Evolutionary conservation across 768 basidiomycete species (phyloP).

Genomic region (Kwoniella europaea): DNA sequence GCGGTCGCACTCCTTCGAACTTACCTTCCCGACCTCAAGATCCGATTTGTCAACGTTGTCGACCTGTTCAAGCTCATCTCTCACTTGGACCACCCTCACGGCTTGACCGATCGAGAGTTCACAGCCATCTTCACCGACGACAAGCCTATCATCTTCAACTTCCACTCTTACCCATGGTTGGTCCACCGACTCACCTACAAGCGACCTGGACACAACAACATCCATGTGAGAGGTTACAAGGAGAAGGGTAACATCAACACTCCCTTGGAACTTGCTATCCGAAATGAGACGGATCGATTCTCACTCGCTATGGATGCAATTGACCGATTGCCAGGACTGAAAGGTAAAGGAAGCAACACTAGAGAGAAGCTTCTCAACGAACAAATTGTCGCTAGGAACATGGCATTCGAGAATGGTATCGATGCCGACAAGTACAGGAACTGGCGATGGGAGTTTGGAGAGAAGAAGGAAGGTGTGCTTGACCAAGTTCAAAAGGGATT

Average conservation of each 20-base stretch:
- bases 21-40: constrained; percentile 63
- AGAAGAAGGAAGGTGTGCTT: constrained; percentile 25
- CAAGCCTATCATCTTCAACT: constrained; percentile 72
- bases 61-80: constrained; percentile 82
- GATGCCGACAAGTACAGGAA: constrained; percentile 38
- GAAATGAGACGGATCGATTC: constrained; percentile 44
- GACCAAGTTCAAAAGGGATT: constrained; percentile 23
- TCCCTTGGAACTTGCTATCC: constrained; percentile 44
- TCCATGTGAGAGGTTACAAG: constrained; percentile 46
- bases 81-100: constrained; percentile 61
- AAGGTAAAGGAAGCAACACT: constrained; percentile 41
- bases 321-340: constrained; percentile 43
- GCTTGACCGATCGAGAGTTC: constrained; percentile 43
- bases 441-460: constrained; percentile 44
- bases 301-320: constrained; percentile 53
- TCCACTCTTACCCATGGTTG: constrained; percentile 68
- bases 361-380: constrained; percentile 48
- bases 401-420: constrained; percentile 52
- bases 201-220: constrained; percentile 38
- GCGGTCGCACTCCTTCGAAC: constrained; percentile 78
- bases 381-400: constrained; percentile 44
- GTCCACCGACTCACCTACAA: constrained; percentile 50
- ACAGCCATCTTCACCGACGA: constrained; percentile 51
- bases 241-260: constrained; percentile 55
- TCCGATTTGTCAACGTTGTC: constrained; percentile 87